Conservation (phyloP, 2,329 filamentous ascomycete genomes). For the Ceratocystis variospora region DNA sequence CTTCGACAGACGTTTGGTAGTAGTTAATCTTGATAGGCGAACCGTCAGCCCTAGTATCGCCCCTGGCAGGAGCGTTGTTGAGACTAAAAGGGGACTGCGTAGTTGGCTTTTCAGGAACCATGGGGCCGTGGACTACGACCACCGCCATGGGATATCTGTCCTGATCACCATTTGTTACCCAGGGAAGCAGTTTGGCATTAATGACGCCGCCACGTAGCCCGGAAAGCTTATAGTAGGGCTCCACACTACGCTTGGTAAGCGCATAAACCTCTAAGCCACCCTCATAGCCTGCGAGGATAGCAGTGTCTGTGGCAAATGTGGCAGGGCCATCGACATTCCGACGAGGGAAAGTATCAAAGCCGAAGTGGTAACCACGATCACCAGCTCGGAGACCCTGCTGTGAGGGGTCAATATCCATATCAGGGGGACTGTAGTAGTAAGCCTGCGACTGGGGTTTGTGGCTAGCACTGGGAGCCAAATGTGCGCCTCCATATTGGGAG, state of each 20-base stretch:
- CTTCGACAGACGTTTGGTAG: slow-evolving; percentile 78
- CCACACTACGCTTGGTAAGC: slow-evolving; percentile 57
- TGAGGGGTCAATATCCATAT: slow-evolving; percentile 56
- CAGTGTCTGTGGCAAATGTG: slow-evolving; percentile 40
- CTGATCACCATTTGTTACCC: slow-evolving; percentile 42
- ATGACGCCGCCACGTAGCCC: slow-evolving; percentile 68
- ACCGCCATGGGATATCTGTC: slow-evolving; percentile 52
- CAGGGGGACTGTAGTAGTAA: slow-evolving; percentile 63
- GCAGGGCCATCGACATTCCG: slow-evolving; percentile 26
- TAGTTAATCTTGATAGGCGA: slow-evolving; percentile 35
- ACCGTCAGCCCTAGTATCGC: slow-evolving; percentile 20
- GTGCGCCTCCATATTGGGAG: slow-evolving; percentile 36
- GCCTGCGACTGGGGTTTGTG: slow-evolving; percentile 61
- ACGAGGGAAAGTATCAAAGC: slow-evolving; percentile 56
- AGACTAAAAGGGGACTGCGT: slow-evolving; percentile 22
- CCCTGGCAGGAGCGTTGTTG: slow-evolving; percentile 26
- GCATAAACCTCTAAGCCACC: slow-evolving; percentile 64
- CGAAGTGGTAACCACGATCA: slow-evolving; percentile 62
- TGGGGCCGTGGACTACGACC: slow-evolving; percentile 66
- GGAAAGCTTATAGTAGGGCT: slow-evolving; percentile 55
- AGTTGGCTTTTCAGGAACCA: slow-evolving; percentile 30
- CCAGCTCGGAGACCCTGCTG: slow-evolving; percentile 46
- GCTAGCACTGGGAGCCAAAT: slow-evolving; percentile 40
- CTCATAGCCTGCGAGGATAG: slow-evolving; percentile 65
- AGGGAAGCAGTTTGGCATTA: slow-evolving; percentile 69